Evolutionary conservation across 2,329 filamentous ascomycete genomes (phyloP), one percentile per base, ranked within the genome.

Genomic region (Aspergillus chevalieri): DNA sequence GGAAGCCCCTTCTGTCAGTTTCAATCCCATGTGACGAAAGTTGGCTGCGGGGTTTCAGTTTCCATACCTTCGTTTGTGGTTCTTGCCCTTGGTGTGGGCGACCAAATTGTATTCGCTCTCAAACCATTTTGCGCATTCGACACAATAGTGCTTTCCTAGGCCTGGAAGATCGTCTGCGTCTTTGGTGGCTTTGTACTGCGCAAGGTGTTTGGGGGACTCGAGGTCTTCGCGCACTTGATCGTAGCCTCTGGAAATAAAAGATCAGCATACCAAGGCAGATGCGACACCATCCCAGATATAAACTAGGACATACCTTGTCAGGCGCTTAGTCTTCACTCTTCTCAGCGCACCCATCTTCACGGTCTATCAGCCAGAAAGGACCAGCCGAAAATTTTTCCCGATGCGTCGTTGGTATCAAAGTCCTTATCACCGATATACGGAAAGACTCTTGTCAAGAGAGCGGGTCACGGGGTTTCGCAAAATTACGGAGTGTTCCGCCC

Each of bases 41-140:
- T 34, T 19, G 17, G 7, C 6, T n/a, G 26, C 28, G 17, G 14
- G 10, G 33, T 33, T n/a, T 15, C 24, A 15, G 17, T 26, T 30
- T 43, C 8, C 65, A 46, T 65, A 89, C 88, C 87, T 86, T 76
- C 90, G 83, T 80, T 91, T 96, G 73, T 98, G 93, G 56, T 88
- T 89, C 74, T 96, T 98, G 60, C 89, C 89, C 69, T 86, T 89
- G 50, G 78, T 78, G 72, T 98, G 93, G 24, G 81, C 78, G 33
- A 79, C 76, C 50, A 95, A 75, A 60, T 88, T 94, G 60, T 80
- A 70, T 57, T 93, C 87, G 45, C 84, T 86, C 69, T 97, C 92
- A 68, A 94, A 97, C 86, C 89, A 97, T 74, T 95, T 97, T 55
- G 93, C 86, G 70, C 93, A 98, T 71, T 95, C 87, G 14, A 86